Base-by-base conservation (phyloP, 306 rosid species). In the Lagenaria siceraria region DNA sequence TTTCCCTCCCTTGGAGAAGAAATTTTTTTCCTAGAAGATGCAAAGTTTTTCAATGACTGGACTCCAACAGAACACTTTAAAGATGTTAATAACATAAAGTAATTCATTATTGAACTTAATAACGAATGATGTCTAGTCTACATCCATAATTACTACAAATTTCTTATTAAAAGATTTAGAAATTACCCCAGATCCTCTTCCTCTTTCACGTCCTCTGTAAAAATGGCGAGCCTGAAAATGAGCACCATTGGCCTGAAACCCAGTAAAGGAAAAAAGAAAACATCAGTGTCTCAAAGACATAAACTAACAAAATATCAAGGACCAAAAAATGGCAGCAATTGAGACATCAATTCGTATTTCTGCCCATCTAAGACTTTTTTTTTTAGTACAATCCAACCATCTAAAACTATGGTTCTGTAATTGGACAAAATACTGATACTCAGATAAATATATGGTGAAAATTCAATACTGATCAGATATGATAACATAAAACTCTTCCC, bases 201-300 rank as follows among this genome's bases (percentile, higher is more conserved):
- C 98, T 83, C 96, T 85, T 77, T 85, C 97, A 4, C 86, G 93
- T 53, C 96, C 97, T 80, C 96, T 75, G 71, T 89, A 88, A 77
- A 77, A 79, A 48, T 86, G 87, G 78, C 80, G 88, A 84, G 71
- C 78, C 71, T 86, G 96, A 68, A 31, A 81, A 79, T 87, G 84
- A 78, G 87, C 63, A 79, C 92, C 90, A 81, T 85, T 89, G 7
- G 90, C 82, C 98, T 93, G 86, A 33, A 40, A 78, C 22, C 11
- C 69, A 62, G 40, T 31, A 14, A 43, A 25, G 19, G 18, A 2
- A 22, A 12, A 31, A 53, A 51, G n/a, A 17, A 12, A 62, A 27
- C 22, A 15, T 62, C 69, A 72, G 27, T 27, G 25, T 79, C 54
- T n/a, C 69, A 1, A 62, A 13, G 0, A 62, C 42, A 62, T 62